phyloP scores from a whole-genome alignment of 2,329 filamentous ascomycete genomes.

The Botryotinia calthae region DNA sequence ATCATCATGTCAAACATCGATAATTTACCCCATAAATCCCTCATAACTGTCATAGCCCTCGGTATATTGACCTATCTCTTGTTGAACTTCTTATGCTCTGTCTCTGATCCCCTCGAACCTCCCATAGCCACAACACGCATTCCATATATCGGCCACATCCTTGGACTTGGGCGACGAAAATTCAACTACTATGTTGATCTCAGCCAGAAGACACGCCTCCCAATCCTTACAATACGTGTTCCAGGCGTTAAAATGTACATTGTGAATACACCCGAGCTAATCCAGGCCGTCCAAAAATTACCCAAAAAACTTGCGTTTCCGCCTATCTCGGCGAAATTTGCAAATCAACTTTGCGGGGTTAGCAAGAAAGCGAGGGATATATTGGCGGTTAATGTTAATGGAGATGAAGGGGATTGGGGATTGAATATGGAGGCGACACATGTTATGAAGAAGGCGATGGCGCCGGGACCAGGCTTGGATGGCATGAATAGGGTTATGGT shows the following conservation, averaged over 20 bases:
- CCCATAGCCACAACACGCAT: background rate
- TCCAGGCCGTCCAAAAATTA: slow-evolving; percentile 43
- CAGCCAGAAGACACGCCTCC: slow-evolving; percentile 25
- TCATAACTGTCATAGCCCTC: background rate
- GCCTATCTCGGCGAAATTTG: slow-evolving; percentile 38
- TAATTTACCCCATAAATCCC: too few species aligned
- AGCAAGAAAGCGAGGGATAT: slow-evolving; percentile 38
- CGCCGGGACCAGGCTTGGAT: slow-evolving; percentile 7
- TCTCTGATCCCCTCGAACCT: background rate
- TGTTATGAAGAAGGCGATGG: background rate
- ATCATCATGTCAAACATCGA: background rate
- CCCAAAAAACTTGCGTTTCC: slow-evolving; percentile 41
- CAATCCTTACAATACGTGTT: slow-evolving; percentile 45
- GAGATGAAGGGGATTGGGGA: slow-evolving; percentile 37
- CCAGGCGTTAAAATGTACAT: slow-evolving; percentile 45
- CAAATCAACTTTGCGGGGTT: slow-evolving; percentile 14
- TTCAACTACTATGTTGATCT: slow-evolving; percentile 22
- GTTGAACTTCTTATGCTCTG: background rate
- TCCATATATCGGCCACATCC: slow-evolving; percentile 21
- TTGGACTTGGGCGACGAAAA: slow-evolving; percentile 19
- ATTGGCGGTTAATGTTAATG: slow-evolving; percentile 37
- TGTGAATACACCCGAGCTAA: slow-evolving; percentile 41
- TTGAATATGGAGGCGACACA: background rate
- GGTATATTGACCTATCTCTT: background rate
- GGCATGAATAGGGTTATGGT: slow-evolving; percentile 14